Conservation (phyloP, 306 rosid species). For the Quercus aquifolioides region DNA sequence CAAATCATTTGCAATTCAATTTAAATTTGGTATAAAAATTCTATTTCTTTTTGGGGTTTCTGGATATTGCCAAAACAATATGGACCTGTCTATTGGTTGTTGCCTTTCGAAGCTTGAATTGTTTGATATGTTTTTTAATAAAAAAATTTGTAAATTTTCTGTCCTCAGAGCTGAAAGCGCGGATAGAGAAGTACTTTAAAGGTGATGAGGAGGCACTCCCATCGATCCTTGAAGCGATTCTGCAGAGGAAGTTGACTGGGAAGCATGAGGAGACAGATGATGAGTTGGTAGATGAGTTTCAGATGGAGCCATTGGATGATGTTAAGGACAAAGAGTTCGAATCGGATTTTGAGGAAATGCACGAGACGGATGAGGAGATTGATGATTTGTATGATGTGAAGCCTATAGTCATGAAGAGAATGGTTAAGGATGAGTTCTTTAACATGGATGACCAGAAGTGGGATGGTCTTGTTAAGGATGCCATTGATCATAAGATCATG, state of each 20-base stretch:
- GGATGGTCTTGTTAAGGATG: slow-evolving; percentile 44
- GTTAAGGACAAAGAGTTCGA: slow-evolving; percentile 54
- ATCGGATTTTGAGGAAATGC: slow-evolving; percentile 56
- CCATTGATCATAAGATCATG: slow-evolving; percentile 40
- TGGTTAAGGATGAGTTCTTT: slow-evolving; percentile 54
- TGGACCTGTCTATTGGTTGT: background rate
- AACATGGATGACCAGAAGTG: slow-evolving; percentile 57
- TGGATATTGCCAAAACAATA: background rate
- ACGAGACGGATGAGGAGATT: slow-evolving; percentile 75
- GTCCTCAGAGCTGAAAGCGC: slow-evolving; percentile 53
- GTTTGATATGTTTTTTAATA: background rate
- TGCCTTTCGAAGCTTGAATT: background rate
- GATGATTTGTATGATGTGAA: slow-evolving; percentile 69
- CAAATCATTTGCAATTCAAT: background rate
- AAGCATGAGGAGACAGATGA: slow-evolving; percentile 85
- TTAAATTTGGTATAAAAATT: background rate
- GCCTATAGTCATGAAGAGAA: slow-evolving; percentile 51
- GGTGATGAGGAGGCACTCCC: slow-evolving; percentile 74
- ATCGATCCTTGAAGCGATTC: slow-evolving; percentile 56
- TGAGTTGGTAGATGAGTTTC: slow-evolving; percentile 55
- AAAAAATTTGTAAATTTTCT: background rate
- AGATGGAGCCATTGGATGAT: slow-evolving; percentile 42
- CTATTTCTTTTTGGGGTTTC: background rate
- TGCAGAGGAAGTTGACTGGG: slow-evolving; percentile 57
- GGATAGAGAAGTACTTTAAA: slow-evolving; percentile 60